A percentile compares a stretch with the other conserved stretches of the same genome.
phyloP scores from a whole-genome alignment of 2,329 filamentous ascomycete genomes.

The Beauveria caledonica region DNA sequence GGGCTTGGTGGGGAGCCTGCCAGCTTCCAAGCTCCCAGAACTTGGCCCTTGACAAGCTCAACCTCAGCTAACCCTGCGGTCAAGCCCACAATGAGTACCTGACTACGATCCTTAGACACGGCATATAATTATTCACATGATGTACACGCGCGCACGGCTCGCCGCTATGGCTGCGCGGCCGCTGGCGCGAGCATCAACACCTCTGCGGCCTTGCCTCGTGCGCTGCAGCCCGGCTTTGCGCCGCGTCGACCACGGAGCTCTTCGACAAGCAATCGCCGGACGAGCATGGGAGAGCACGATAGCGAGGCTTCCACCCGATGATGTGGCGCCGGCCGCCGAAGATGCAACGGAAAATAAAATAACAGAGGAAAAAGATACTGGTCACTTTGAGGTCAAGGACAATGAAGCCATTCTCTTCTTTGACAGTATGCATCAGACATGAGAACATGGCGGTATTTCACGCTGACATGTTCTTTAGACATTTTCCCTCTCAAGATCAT shows the following conservation, averaged over 20 bases:
- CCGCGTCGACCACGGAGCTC: neutral
- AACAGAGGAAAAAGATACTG: conserved; percentile 57
- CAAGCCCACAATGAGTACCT: neutral
- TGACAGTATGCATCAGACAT: conserved; percentile 55
- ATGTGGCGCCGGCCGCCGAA: neutral
- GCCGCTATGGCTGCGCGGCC: conserved; percentile 6
- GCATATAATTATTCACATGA: neutral
- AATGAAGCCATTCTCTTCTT: conserved; percentile 85
- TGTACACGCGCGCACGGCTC: neutral
- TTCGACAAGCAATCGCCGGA: neutral
- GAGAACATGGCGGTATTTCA: conserved; percentile 1
- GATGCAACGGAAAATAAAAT: conserved; percentile 16
- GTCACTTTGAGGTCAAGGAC: conserved; percentile 68
- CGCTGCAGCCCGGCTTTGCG: neutral
- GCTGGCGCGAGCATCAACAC: conserved; percentile 1
- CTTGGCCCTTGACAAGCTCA: neutral
- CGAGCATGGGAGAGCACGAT: conserved; percentile 16
- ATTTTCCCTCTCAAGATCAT: conserved; percentile 73
- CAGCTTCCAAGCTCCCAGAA: neutral
- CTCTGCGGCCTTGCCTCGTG: neutral
- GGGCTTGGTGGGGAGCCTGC: neutral
- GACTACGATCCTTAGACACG: neutral
- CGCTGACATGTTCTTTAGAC: conserved; percentile 38
- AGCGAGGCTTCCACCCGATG: conserved; percentile 5
- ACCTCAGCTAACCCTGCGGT: neutral